phyloP scores from a whole-genome alignment of 2,329 filamentous ascomycete species.

The Leptographium lundbergii region DNA sequence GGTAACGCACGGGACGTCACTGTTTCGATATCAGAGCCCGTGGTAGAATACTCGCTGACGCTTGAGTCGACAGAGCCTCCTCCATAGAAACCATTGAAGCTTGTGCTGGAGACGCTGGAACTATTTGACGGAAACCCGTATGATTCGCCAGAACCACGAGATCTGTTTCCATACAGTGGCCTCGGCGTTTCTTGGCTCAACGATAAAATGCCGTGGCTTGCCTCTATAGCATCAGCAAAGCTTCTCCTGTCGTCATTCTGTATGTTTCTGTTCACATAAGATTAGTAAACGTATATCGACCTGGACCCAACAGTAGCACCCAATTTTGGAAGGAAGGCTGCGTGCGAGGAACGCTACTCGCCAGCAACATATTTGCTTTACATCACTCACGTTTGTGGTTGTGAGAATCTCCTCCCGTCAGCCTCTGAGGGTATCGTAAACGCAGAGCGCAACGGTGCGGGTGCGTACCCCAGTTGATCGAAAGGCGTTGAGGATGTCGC shows the following conservation, averaged over 20 bases:
- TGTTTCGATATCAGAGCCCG: slow-evolving; percentile 75
- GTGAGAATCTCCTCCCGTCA: slow-evolving; percentile 23
- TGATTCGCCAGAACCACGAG: slow-evolving; percentile 66
- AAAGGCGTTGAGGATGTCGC: slow-evolving; percentile 56
- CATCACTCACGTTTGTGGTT: slow-evolving; percentile 1
- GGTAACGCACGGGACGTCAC: slow-evolving; percentile 73
- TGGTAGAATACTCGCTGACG: slow-evolving; percentile 86
- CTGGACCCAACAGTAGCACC: too few relatives aligned
- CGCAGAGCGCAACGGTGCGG: slow-evolving; percentile 47
- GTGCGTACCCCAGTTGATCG: slow-evolving; percentile 63
- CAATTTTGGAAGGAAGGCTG: not conserved
- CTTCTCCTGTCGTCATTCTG: slow-evolving; percentile 47
- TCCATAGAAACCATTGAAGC: slow-evolving; percentile 67
- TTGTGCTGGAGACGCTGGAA: slow-evolving; percentile 79
- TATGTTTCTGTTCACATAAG: slow-evolving; percentile 28
- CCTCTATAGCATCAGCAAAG: slow-evolving; percentile 83
- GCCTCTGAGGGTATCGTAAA: slow-evolving; percentile 25
- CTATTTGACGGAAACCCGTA: slow-evolving; percentile 83
- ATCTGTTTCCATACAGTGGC: slow-evolving; percentile 65
- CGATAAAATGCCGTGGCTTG: slow-evolving; percentile 85
- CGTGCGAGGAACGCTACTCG: not conserved
- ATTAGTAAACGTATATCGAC: not conserved
- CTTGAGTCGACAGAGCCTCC: slow-evolving; percentile 73
- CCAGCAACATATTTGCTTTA: not conserved
- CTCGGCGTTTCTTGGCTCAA: slow-evolving; percentile 91